Percentiles rank a stretch among this genome's conserved stretches.
These are phyloP conservation scores for Daldinia loculata DNA, from an alignment of 495 filamentous ascomycete genomes.

Conservation along the genomic window DNA sequence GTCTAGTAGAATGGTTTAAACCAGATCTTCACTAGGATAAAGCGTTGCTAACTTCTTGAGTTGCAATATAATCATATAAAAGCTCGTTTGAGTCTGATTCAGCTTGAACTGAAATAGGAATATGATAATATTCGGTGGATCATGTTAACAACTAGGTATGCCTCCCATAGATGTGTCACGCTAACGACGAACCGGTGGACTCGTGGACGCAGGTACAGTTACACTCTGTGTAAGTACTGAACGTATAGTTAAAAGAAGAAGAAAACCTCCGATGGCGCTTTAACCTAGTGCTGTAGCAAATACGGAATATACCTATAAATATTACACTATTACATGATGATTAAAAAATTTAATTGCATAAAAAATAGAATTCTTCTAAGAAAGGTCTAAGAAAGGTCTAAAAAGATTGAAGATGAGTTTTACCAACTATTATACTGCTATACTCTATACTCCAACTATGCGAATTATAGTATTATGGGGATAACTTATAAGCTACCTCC, in stretches of 20 bases:
- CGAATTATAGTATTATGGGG: neutral
- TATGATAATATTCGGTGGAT: neutral
- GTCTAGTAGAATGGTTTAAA: neutral
- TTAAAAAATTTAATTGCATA: too few species aligned
- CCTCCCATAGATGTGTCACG: slow-evolving; percentile 17
- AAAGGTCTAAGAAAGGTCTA: neutral
- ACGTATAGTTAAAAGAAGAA: slow-evolving; percentile 8
- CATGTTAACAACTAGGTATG: neutral
- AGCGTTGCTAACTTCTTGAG: neutral
- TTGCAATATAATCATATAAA: neutral
- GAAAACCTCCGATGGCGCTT: slow-evolving; percentile 28
- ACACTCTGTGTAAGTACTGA: slow-evolving; percentile 22
- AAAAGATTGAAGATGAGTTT: neutral
- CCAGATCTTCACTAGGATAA: neutral
- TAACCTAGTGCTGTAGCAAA: neutral
- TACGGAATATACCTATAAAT: neutral
- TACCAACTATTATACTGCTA: too few species aligned
- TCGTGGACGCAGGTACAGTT: slow-evolving; percentile 34
- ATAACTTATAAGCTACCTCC: neutral
- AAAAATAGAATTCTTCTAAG: neutral
- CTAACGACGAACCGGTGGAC: slow-evolving; percentile 23
- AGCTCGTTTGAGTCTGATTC: neutral
- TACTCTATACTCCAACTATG: neutral
- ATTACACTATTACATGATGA: too few species aligned
- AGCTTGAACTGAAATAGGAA: neutral